Evolutionary conservation across 2,329 filamentous ascomycete genomes (phyloP).

Genomic region (Bipolaris victoriae): DNA sequence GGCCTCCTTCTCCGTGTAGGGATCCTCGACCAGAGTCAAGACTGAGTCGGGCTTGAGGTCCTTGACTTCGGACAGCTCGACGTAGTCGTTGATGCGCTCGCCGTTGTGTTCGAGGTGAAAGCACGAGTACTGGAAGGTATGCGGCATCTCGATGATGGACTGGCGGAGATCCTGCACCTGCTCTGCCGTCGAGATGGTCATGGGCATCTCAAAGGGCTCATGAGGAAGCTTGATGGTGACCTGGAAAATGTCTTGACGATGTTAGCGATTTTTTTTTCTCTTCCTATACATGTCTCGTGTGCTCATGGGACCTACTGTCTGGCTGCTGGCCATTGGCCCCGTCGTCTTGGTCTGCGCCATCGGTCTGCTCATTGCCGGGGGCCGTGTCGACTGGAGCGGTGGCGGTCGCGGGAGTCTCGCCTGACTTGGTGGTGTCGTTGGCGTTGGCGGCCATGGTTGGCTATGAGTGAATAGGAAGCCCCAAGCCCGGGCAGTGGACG

Average conservation of each 20-base stretch:
- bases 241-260: slow-evolving; percentile 62
- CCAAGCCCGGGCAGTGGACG: slow-evolving; percentile 28
- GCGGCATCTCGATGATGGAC: slow-evolving; percentile 90
- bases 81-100: slow-evolving; percentile 90
- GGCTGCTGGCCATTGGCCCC: slow-evolving; percentile 35
- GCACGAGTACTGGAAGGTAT: slow-evolving; percentile 96
- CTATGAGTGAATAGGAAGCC: slow-evolving; percentile 12
- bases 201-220: slow-evolving; percentile 76
- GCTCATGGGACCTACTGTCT: slow-evolving; percentile 37
- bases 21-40: slow-evolving; percentile 84
- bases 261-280: slow-evolving; percentile 10
- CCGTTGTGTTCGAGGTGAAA: slow-evolving; percentile 95
- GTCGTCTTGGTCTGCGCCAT: slow-evolving; percentile 26
- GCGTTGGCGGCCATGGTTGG: slow-evolving; percentile 43
- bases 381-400: slow-evolving; percentile 9
- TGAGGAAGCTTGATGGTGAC: slow-evolving; percentile 84
- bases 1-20: slow-evolving; percentile 98
- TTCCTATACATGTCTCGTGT: not conserved
- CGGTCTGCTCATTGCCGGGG: slow-evolving; percentile 9
- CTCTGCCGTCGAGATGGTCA: slow-evolving; percentile 91
- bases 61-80: slow-evolving; percentile 87
- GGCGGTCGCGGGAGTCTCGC: slow-evolving; percentile 36
- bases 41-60: slow-evolving; percentile 78
- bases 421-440: slow-evolving; percentile 48
- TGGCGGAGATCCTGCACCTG: slow-evolving; percentile 97